Evolutionary conservation across 2,329 filamentous ascomycete species (phyloP), one percentile per base, ranked within the genome.

Genomic region (Stagonosporopsis cucurbitacearum): DNA sequence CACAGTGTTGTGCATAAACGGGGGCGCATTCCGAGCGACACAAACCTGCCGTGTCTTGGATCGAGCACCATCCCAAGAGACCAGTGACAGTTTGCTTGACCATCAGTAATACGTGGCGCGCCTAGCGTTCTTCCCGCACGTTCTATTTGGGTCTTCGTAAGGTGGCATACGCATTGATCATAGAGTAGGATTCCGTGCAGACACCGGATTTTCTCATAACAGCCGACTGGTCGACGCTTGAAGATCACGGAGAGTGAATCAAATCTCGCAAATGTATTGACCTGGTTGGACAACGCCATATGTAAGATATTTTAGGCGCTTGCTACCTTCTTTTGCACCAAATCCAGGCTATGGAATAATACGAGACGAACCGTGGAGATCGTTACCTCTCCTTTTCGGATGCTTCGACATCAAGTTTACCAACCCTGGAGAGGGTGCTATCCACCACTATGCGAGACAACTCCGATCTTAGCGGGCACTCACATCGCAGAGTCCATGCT

Each of bases 1-100:
- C 43, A 48, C 47, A 28, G 30, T 23, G 7, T 13, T 19, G 25
- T 50, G 46, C 36, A 42, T 47, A 17, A 7, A 30, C 23, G 20
- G 53, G 47, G 43, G 19, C 46, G 43, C 47, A 43, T 43, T 42
- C 42, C 41, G 11, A 22, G 36, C 41, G 17, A 46, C 32, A 50
- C 36, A 17, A 30, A 6, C 5, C 4, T 19, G n/a, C 23, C 35
- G 25, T 6, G 28, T 1, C 6, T n/a, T 39, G 17, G 25, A 32
- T 15, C 35, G 30, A 30, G 9, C 13, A 40, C 20, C 20, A 19
- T 32, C 25, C 4, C 3, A 13, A 22, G n/a, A 26, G 4, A 15
- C 13, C 26, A n/a, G 12, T 6, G 15, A 22, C n/a, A 47, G 6
- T 22, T 19, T 35, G 19, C 33, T 19, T 11, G 28, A 22, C 12